Conservation (phyloP, 257 asterid genomes). For the Schizonepeta tenuifolia region DNA sequence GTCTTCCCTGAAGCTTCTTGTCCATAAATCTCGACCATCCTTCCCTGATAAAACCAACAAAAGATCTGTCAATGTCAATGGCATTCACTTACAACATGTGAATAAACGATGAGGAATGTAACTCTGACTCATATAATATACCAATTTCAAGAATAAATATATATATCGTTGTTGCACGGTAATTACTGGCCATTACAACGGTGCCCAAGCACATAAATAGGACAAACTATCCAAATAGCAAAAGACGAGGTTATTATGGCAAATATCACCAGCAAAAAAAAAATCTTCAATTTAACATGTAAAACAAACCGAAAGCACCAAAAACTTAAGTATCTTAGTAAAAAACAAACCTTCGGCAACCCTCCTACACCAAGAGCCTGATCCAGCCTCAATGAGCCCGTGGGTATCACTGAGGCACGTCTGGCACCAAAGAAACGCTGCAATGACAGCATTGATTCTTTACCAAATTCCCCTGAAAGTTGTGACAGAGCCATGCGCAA, state of each 20-base stretch:
- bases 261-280: background rate
- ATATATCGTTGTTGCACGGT: background rate
- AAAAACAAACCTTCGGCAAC: slow-evolving; percentile 76
- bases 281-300: background rate
- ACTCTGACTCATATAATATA: background rate
- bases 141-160: slow-evolving; percentile 7
- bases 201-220: background rate
- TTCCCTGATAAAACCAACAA: slow-evolving; percentile 62
- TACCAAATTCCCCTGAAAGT: slow-evolving; percentile 73
- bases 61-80: slow-evolving; percentile 24
- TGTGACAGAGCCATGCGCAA: slow-evolving; percentile 71
- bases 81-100: slow-evolving; percentile 9
- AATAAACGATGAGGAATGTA: slow-evolving; percentile 9
- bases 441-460: slow-evolving; percentile 83
- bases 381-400: slow-evolving; percentile 90
- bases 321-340: background rate
- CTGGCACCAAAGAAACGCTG: slow-evolving; percentile 86
- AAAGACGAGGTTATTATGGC: slow-evolving; percentile 7
- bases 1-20: slow-evolving; percentile 99
- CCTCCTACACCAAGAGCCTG: slow-evolving; percentile 96
- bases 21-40: slow-evolving; percentile 91
- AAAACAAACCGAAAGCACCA: slow-evolving; percentile 7
- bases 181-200: background rate
- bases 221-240: slow-evolving; percentile 3
- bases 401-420: slow-evolving; percentile 77